Evolutionary conservation across 2,329 filamentous ascomycete genomes (phyloP).

Genomic region (Pseudogymnoascus sp.): DNA sequence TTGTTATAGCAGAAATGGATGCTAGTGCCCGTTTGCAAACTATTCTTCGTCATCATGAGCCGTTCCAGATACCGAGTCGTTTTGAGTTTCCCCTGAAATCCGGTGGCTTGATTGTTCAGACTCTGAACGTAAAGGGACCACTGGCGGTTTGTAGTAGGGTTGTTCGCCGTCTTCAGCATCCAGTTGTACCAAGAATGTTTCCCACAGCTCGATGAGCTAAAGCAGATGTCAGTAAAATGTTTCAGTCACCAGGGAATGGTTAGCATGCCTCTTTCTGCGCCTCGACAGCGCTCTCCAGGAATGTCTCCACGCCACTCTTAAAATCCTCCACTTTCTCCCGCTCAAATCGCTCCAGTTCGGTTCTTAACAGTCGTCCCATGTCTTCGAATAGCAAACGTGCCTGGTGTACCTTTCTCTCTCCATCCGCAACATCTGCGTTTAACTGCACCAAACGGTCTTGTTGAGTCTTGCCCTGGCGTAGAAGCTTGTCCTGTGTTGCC

Average conservation of each 20-base stretch:
- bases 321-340: conserved; percentile 98
- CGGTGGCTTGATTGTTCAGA: conserved; percentile 50
- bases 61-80: conserved; percentile 17
- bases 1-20: conserved; percentile 8
- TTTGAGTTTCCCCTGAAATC: conserved; percentile 21
- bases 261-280: conserved; percentile 87
- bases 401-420: conserved; percentile 86
- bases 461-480: conserved; percentile 88
- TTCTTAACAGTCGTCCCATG: conserved; percentile 88
- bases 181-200: conserved; percentile 93
- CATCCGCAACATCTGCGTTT: conserved; percentile 86
- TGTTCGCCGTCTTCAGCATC: conserved; percentile 84
- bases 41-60: conserved; percentile 20
- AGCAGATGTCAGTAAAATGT: conserved; percentile 14
- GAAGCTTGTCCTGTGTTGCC: conserved; percentile 82
- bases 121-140: conserved; percentile 44
- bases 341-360: conserved; percentile 88
- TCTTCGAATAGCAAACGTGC: conserved; percentile 87
- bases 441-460: conserved; percentile 91
- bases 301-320: conserved; percentile 96
- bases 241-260: neutral
- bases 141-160: conserved; percentile 55
- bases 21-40: conserved; percentile 1
- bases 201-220: conserved; percentile 78
- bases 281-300: conserved; percentile 91